These are phyloP conservation scores for Cercophora samala DNA, from an alignment of 495 filamentous ascomycete species.

Conservation along the genomic window DNA sequence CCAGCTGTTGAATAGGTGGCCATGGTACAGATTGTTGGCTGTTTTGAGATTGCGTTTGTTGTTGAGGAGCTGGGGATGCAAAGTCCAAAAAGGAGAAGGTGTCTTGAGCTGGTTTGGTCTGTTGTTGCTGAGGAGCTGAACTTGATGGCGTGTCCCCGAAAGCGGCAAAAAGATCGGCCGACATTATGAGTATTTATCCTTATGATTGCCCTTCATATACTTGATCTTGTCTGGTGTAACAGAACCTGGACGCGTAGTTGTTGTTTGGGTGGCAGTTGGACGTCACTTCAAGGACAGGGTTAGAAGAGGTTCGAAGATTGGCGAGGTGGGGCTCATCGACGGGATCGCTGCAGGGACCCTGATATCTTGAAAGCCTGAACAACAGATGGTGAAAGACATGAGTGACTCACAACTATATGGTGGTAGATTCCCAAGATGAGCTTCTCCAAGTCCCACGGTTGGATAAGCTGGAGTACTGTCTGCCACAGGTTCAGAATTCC, in stretches of 20 bases:
- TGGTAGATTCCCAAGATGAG: not conserved
- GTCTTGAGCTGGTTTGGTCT: conserved; percentile 17
- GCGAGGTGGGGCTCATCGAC: not conserved
- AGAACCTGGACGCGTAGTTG: not conserved
- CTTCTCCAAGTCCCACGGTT: not conserved
- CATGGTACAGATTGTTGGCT: conserved; percentile 26
- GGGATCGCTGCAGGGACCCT: not conserved
- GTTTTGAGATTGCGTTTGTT: conserved; percentile 9
- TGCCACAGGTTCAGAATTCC: conserved; percentile 11
- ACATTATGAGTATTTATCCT: conserved; percentile 49
- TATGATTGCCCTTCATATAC: not conserved
- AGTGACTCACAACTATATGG: not conserved
- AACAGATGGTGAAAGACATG: not conserved
- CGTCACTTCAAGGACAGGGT: not conserved
- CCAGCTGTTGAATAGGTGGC: conserved; percentile 19
- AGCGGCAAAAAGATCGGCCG: conserved; percentile 68
- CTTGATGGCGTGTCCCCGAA: conserved; percentile 52
- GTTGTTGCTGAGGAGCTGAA: conserved; percentile 28
- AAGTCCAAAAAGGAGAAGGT: conserved; percentile 26
- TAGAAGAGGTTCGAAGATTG: conserved; percentile 5
- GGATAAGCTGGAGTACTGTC: not conserved
- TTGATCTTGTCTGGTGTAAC: not conserved
- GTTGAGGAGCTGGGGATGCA: conserved; percentile 14
- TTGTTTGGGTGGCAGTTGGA: not conserved
- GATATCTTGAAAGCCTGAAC: not conserved